Percentiles rank a stretch among this genome's conserved stretches.
Conservation (phyloP, 495 filamentous ascomycete genomes). For the Hypoxylon fuscum region DNA sequence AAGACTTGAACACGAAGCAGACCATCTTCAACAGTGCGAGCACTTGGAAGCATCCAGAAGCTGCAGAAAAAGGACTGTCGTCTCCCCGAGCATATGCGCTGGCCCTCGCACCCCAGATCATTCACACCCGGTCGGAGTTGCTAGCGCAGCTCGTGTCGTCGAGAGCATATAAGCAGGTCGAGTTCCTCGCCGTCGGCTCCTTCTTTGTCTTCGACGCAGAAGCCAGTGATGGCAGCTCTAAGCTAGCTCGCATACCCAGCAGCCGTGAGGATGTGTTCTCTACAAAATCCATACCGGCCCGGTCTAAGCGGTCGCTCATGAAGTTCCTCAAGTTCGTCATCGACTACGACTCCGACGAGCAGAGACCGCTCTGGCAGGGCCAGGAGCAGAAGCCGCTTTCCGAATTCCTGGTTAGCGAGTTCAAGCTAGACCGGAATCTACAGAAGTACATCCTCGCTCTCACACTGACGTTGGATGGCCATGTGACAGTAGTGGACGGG, state of each 20-base stretch:
- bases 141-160: slow-evolving; percentile 84
- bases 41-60: slow-evolving; percentile 42
- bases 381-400: slow-evolving; percentile 62
- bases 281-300: slow-evolving; percentile 73
- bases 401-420: slow-evolving; percentile 72
- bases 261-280: slow-evolving; percentile 89
- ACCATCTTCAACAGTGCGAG: slow-evolving; percentile 37
- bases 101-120: slow-evolving; percentile 83
- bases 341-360: slow-evolving; percentile 65
- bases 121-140: slow-evolving; percentile 83
- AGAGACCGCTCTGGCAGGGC: slow-evolving; percentile 59
- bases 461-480: slow-evolving; percentile 71
- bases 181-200: slow-evolving; percentile 92
- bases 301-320: slow-evolving; percentile 84
- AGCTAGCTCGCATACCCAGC: slow-evolving; percentile 74
- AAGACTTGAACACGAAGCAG: background rate
- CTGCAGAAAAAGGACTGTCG: slow-evolving; percentile 54
- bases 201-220: slow-evolving; percentile 78
- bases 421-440: slow-evolving; percentile 75
- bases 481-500: slow-evolving; percentile 65
- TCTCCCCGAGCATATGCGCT: slow-evolving; percentile 83
- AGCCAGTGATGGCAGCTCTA: slow-evolving; percentile 31
- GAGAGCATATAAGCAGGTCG: slow-evolving; percentile 84
- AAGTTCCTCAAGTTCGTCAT: slow-evolving; percentile 84
- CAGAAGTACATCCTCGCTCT: slow-evolving; percentile 80